Conservation (phyloP, 768 basidiomycete genomes). For the Mrakia gelida region DNA sequence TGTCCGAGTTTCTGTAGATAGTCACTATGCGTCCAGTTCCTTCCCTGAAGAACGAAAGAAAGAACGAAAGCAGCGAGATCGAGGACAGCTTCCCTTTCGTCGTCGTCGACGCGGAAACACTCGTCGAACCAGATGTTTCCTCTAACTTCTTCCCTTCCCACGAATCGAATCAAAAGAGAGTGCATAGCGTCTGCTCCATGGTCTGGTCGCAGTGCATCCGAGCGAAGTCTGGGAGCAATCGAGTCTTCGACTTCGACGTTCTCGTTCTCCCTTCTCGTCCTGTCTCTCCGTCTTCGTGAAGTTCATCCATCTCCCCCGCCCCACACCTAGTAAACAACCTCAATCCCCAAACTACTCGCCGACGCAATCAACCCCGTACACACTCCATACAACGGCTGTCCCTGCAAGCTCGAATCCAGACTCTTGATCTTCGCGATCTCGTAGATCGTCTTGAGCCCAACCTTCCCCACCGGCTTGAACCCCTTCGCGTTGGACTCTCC, state of each 20-base stretch:
- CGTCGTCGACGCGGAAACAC: no score
- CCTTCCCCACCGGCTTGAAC: constrained; percentile 55
- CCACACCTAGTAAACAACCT: constrained; percentile 56
- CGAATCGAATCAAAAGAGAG: no score
- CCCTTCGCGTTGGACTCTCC: constrained; percentile 70
- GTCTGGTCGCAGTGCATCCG: no score
- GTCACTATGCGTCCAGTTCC: no score
- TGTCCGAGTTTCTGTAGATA: no score
- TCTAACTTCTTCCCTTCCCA: no score
- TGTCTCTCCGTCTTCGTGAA: not conserved
- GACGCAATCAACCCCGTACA: constrained; percentile 83
- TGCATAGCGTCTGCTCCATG: no score
- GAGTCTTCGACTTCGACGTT: not conserved
- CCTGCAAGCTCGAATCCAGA: constrained; percentile 80
- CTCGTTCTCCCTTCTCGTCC: not conserved
- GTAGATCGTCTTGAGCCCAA: constrained; percentile 94
- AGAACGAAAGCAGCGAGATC: no score
- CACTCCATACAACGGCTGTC: constrained; percentile 78
- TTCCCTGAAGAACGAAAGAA: no score
- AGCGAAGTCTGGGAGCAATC: no score
- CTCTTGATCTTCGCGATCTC: constrained; percentile 98
- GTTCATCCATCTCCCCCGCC: not conserved
- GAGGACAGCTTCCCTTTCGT: no score
- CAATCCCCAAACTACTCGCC: constrained; percentile 80
- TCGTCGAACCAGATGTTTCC: no score